Percentiles rank a stretch among this genome's conserved stretches.
Evolutionary conservation across 768 basidiomycete genomes (phyloP).

Genomic region (Leccinum subgranulosum): DNA sequence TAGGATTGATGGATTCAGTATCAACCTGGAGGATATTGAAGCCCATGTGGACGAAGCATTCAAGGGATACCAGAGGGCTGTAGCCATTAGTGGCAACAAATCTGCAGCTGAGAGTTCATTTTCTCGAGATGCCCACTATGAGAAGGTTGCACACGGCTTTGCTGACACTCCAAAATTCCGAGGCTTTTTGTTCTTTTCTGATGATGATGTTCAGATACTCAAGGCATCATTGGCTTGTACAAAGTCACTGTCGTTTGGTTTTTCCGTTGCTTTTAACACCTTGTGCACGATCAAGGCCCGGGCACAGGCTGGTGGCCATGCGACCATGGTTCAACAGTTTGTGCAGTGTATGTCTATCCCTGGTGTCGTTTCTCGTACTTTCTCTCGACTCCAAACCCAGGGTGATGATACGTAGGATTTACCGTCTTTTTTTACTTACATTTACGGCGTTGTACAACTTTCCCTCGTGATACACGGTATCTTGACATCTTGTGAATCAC

Average conservation of each 20-base stretch:
- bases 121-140: neutral
- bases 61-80: conserved; percentile 15
- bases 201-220: conserved; percentile 35
- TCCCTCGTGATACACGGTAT: neutral
- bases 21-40: conserved; percentile 41
- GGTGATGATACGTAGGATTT: conserved; percentile 5
- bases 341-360: conserved; percentile 25
- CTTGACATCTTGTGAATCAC: neutral
- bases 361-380: conserved; percentile 11
- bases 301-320: conserved; percentile 21
- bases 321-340: conserved; percentile 22
- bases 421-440: neutral
- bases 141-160: conserved; percentile 29
- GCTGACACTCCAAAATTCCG: conserved; percentile 25
- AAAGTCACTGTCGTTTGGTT: conserved; percentile 39
- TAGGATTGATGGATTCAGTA: conserved; percentile 16
- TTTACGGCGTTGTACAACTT: neutral
- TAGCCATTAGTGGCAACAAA: neutral
- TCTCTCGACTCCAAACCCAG: conserved; percentile 13
- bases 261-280: conserved; percentile 49
- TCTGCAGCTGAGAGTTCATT: neutral
- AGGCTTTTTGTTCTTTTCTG: conserved; percentile 17
- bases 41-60: conserved; percentile 34
- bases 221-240: conserved; percentile 59
- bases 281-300: conserved; percentile 57